phyloP scores from a whole-genome alignment of 2,329 filamentous ascomycete species.

The Capronia americana region DNA sequence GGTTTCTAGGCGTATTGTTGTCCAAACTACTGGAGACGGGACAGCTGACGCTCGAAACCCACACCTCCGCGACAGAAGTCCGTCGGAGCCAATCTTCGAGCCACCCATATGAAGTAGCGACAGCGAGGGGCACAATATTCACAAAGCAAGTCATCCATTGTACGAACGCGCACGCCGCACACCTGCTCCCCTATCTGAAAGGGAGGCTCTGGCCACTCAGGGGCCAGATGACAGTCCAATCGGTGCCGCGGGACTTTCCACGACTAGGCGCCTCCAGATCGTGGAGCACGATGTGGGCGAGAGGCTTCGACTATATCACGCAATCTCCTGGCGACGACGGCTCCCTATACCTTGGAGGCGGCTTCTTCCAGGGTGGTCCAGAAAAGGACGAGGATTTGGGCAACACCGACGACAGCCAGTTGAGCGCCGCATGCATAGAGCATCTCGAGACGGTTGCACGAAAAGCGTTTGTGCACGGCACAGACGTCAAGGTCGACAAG shows the following conservation, averaged over 20 bases:
- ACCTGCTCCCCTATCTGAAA: conserved; percentile 50
- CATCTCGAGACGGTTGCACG: conserved; percentile 26
- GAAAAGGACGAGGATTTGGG: conserved; percentile 46
- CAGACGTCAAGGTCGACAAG: conserved; percentile 32
- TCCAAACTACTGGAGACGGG: conserved; percentile 26
- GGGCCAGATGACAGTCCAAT: conserved; percentile 54
- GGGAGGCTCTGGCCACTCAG: conserved; percentile 50
- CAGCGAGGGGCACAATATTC: conserved; percentile 47
- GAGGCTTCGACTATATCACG: conserved; percentile 37
- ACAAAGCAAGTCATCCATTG: conserved; percentile 50
- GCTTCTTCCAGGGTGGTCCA: conserved; percentile 41
- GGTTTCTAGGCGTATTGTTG: conserved; percentile 43
- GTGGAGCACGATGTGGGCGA: conserved; percentile 29
- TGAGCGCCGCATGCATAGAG: conserved; percentile 31
- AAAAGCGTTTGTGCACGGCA: conserved; percentile 21
- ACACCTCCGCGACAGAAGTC: conserved; percentile 35
- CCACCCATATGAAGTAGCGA: conserved; percentile 45
- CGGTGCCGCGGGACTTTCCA: conserved; percentile 39
- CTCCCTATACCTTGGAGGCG: conserved; percentile 31
- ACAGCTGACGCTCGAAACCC: conserved; percentile 38
- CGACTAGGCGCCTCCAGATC: conserved; percentile 40
- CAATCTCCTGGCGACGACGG: conserved; percentile 36
- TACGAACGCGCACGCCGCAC: conserved; percentile 52
- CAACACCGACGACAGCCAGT: conserved; percentile 45
- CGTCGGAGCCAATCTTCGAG: conserved; percentile 15